phyloP scores from a whole-genome alignment of 345 rosid genomes.

The Ceriops decandra region DNA sequence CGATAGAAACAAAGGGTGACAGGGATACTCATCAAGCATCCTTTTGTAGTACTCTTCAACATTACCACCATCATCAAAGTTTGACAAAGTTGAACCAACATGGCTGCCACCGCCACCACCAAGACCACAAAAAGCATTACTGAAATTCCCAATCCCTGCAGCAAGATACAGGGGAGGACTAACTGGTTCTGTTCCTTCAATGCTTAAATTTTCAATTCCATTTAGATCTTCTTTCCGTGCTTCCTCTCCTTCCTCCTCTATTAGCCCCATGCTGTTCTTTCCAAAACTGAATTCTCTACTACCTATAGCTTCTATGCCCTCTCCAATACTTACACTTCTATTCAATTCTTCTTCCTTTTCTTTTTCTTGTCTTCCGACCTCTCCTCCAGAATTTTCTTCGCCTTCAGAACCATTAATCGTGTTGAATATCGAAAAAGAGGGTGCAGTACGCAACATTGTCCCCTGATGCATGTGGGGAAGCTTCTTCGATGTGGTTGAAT shows the following conservation, averaged over 20 bases:
- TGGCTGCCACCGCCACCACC: slow-evolving; percentile 26
- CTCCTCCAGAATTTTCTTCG: slow-evolving; percentile 17
- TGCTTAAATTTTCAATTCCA: slow-evolving; percentile 4
- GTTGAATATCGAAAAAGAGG: slow-evolving; percentile 51
- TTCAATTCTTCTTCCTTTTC: slow-evolving; percentile 17
- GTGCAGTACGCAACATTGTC: slow-evolving; percentile 50
- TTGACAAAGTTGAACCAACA: slow-evolving; percentile 31
- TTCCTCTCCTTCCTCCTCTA: slow-evolving; percentile 41
- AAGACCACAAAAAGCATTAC: slow-evolving; percentile 10
- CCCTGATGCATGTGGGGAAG: slow-evolving; percentile 1
- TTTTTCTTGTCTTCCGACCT: slow-evolving; percentile 8
- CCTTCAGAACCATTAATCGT: slow-evolving; percentile 27
- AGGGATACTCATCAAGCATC: slow-evolving; percentile 66
- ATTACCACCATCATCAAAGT: slow-evolving; percentile 40
- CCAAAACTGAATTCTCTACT: slow-evolving; percentile 54
- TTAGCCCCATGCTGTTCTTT: slow-evolving; percentile 30
- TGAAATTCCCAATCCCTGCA: slow-evolving; percentile 57
- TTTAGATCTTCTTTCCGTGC: slow-evolving; percentile 17
- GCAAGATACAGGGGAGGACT: slow-evolving; percentile 74
- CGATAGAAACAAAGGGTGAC: slow-evolving; percentile 62
- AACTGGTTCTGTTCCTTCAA: slow-evolving; percentile 41
- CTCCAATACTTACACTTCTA: slow-evolving; percentile 49
- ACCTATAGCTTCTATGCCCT: slow-evolving; percentile 24
- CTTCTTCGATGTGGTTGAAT: slow-evolving; percentile 14
- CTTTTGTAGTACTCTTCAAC: slow-evolving; percentile 46